Evolutionary conservation across 106 monocot genomes (phyloP), one percentile per base, ranked within the genome.

Genomic region (Cymbidium sinense): DNA sequence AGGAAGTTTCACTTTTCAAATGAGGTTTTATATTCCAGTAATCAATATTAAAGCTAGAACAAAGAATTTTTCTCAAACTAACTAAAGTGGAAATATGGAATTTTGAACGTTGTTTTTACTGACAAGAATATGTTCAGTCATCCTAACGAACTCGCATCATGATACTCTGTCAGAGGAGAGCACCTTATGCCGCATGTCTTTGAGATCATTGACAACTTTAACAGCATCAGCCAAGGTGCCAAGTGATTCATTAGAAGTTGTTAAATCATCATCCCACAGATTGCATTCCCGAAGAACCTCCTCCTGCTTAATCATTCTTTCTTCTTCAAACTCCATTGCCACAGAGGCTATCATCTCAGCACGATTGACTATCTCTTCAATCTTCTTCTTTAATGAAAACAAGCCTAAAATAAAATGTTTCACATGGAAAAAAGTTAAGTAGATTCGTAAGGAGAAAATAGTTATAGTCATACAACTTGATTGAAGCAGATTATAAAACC

Each of bases 171-270:
- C 64, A 54, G 17, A 85, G 81, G 78, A 91, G 76, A 87, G 87
- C 86, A 95, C 95, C 95, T 95, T 91, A 84, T 91, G 86, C 85
- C 51, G 80, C 50, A 95, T 55, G 70, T 95, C 95, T 83, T 92
- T 95, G 74, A 95, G 89, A 79, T 76, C 82, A 62, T 89, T 84
- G 62, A 95, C 88, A 21, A 83, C 67, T 86, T 79, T 95, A 67
- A 79, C 78, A 27, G 87, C 54, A 88, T 84, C 80, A 77, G 84
- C 86, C 62, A 95, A 86, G 76, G 78, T 82, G 70, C 55, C 50
- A 47, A 95, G 89, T 21, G 85, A 85, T 75, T 89, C 91, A 75
- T 80, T 81, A 15, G 95, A 89, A 41, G 43, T 83, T 36, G 77
- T 64, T 17, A 82, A 7, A 62, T 95, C 86, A 78, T 92, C 83